Conservation (phyloP, 441 rosid species). For the Hura crepitans region DNA sequence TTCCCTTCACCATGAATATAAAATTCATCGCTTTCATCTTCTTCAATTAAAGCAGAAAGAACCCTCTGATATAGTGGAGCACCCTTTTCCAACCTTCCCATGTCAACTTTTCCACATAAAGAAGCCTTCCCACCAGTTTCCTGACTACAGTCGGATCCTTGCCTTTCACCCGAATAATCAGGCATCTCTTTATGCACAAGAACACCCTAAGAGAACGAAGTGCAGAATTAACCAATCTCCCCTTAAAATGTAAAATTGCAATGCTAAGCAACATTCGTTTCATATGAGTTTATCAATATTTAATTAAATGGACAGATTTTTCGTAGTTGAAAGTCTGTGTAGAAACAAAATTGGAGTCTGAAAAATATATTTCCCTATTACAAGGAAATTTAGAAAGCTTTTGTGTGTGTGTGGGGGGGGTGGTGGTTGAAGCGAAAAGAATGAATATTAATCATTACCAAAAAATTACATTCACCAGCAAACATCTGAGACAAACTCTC, state of each 20-base stretch:
- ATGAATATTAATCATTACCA: constrained; percentile 38
- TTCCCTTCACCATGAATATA: constrained; percentile 33
- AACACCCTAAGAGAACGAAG: constrained; percentile 42
- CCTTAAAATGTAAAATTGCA: constrained; percentile 10
- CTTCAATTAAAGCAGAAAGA: constrained; percentile 89
- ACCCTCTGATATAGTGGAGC: constrained; percentile 81
- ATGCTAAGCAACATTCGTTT: background rate
- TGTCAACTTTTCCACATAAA: constrained; percentile 44
- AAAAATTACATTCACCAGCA: constrained; percentile 37
- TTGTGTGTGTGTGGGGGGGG: too few species aligned
- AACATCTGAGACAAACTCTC: constrained; percentile 57
- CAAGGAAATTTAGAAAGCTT: background rate
- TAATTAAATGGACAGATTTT: background rate
- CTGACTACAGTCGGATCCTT: constrained; percentile 33
- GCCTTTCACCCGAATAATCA: constrained; percentile 40
- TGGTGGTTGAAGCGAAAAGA: constrained; percentile 11
- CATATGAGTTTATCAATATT: background rate
- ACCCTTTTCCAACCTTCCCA: constrained; percentile 49
- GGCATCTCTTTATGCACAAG: constrained; percentile 40
- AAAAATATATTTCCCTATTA: background rate
- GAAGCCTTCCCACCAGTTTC: constrained; percentile 39
- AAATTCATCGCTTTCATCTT: constrained; percentile 65
- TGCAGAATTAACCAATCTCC: constrained; percentile 4
- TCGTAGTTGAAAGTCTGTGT: constrained; percentile 11
- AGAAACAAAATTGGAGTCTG: background rate